Evolutionary conservation across 2,329 filamentous ascomycete genomes (phyloP).

Genomic region (Alternaria infectoria): DNA sequence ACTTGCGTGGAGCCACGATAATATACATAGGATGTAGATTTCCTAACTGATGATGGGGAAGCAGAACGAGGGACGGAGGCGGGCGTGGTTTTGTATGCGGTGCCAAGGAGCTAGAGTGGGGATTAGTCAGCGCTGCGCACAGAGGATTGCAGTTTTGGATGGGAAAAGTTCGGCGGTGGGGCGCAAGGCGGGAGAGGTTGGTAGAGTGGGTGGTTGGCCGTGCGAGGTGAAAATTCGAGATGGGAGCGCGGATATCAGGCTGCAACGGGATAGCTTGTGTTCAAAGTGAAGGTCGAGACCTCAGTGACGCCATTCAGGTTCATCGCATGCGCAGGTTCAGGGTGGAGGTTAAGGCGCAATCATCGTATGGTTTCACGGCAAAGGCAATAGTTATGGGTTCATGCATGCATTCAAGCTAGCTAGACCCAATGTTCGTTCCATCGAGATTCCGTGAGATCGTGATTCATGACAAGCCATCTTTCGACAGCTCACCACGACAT

Average conservation of each 20-base stretch:
- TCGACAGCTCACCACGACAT: constrained; percentile 22
- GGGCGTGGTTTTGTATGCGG: constrained; percentile 25
- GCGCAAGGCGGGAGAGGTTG: background rate
- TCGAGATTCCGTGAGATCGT: constrained; percentile 29
- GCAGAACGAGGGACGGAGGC: constrained; percentile 29
- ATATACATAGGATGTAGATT: constrained; percentile 38
- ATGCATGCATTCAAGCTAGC: constrained; percentile 42
- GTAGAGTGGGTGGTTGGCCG: background rate
- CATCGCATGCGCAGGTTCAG: background rate
- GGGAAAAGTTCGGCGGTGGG: constrained; percentile 6
- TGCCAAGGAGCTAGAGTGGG: background rate
- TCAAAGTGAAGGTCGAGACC: background rate
- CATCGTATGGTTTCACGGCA: background rate
- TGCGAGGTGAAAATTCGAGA: background rate
- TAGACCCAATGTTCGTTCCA: constrained; percentile 30
- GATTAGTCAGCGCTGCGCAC: constrained; percentile 9
- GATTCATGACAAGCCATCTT: constrained; percentile 21
- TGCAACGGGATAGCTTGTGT: background rate
- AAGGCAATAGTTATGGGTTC: constrained; percentile 23
- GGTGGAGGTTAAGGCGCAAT: background rate
- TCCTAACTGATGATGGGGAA: constrained; percentile 47
- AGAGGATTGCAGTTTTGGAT: background rate
- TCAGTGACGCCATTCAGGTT: background rate
- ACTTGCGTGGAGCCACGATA: constrained; percentile 50
- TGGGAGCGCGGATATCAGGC: background rate